Evolutionary conservation across 192 early-diverging fungal species (phyloP), one percentile per base, ranked within the genome.

Genomic region (Coemansia sp.): DNA sequence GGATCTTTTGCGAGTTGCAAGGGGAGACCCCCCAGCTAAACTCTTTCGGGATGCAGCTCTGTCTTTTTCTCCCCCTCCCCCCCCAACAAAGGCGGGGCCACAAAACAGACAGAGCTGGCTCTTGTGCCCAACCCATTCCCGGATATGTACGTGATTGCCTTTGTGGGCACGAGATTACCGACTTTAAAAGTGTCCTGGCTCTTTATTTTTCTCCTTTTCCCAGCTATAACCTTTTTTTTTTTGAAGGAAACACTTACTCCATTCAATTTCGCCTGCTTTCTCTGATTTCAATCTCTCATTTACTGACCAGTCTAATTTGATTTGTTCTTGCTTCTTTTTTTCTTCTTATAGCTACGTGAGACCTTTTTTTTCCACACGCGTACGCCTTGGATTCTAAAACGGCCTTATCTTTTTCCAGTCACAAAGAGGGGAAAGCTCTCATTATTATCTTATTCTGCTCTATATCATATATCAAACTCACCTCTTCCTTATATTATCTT

Each of bases 261-360:
- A 29, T 19, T 19, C 11, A 43, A 45, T 17, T 17, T 45, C 42
- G 0, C 15, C 36, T 50, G 15, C 15, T 56, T 43, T 52, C 14
- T 15, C 36, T 23, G 13, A 23, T 25, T 38, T 20, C 13, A 17
- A 52, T 52, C 35, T 32, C 33, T 23, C 45, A 48, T 25, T 52
- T 52, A 52, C 42, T 45, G 42, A 45, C 42, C 17, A 40, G 1
- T 13, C 15, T 13, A 45, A 13, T 17, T 45, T 5, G 42, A 45
- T 45, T 45, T 32, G 41, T 35, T 61, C 42, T 45, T 20, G 23
- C 9, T 60, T 59, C 59, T 46, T 59, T 42, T 34, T 5, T 40
- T 17, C 45, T 56, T 29, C 20, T 53, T 61, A 65, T 74, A 74
- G 71, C 66, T 50, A 64, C 53, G 49, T 22, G 49, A 53, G 49